These are phyloP conservation scores for Diaporthe capsici DNA, from an alignment of 2,329 filamentous ascomycete species.

Conservation along the genomic window DNA sequence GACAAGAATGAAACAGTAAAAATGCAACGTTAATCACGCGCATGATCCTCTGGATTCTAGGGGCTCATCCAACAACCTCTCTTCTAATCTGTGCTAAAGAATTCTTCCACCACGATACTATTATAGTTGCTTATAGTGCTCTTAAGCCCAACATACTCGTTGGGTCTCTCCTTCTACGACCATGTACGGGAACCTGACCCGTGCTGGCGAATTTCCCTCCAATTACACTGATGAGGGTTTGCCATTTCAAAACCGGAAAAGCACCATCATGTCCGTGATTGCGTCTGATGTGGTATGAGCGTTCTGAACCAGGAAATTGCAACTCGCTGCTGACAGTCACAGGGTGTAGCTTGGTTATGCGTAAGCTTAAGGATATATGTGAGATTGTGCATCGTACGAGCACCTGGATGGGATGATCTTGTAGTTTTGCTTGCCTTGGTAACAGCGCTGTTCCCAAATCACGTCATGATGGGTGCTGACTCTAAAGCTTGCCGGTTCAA, in stretches of 20 bases:
- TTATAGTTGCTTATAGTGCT: neutral
- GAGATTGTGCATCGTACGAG: neutral
- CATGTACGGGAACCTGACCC: slow-evolving; percentile 12
- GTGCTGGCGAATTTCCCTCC: slow-evolving; percentile 5
- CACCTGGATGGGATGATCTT: slow-evolving; percentile 4
- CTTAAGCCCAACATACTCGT: neutral
- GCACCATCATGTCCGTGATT: slow-evolving; percentile 6
- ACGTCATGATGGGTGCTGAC: neutral
- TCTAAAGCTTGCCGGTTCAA: slow-evolving; percentile 17
- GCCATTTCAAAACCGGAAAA: neutral
- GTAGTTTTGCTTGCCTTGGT: slow-evolving; percentile 10
- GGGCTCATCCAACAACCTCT: neutral
- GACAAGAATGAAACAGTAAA: neutral
- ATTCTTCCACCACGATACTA: neutral
- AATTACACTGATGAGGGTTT: neutral
- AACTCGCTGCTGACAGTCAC: neutral
- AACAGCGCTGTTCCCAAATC: neutral
- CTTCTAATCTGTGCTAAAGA: neutral
- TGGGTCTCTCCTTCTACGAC: neutral
- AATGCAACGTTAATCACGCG: neutral
- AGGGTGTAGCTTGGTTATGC: slow-evolving; percentile 4
- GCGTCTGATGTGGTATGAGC: neutral
- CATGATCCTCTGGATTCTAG: neutral
- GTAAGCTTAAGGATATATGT: slow-evolving; percentile 4
- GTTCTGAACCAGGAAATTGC: neutral